Base-by-base conservation (phyloP, 2,329 filamentous ascomycete species). In the Endoconidiophora laricicola region DNA sequence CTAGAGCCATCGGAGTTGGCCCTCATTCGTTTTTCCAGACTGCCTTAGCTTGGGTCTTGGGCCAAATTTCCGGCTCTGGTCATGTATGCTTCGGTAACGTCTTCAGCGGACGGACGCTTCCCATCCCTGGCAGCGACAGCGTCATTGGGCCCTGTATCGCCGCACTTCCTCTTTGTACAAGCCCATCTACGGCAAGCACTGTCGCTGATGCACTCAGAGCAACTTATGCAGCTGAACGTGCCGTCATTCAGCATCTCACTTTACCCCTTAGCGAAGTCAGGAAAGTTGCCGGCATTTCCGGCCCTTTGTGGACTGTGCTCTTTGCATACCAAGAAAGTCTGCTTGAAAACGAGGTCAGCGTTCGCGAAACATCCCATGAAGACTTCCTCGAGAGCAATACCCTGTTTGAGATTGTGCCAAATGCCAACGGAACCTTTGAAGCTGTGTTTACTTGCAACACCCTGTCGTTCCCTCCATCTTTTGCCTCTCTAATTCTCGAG, bases 251-350 rank as follows among this genome's bases (percentile, higher is more conserved):
- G 14, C 70, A 90, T 59, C 74, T 73, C 20, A 66, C 67, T 1
- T 58, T 87, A 4, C 71, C 85, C 0, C 68, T 93, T 2, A 66
- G 75, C 1, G 77, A 86, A 2, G 84, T 94, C 55, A 81, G 78
- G 58, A 76, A 73, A 56, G 63, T 72, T 1, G 74, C 72, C 2
- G 73, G 71, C 0, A 54, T 33, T 6, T 33, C 29, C 7, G 70
- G 76, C 38, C 64, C 65, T 1, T 63, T 94, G 0, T 94, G 90
- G 56, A 84, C 94, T 56, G 72, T 80, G 0, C 66, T 94, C 0
- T 81, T 94, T 57, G 79, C 88, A 0, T 95, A 88, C 70, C 88
- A 95, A 57, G 81, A 94, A 59, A 83, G 80, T 0, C 66, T 82
- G 1, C 55, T 56, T 2, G 60, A 58, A 65, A 57, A 57, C 58